A percentile compares a stretch with the other conserved stretches of the same genome.
These are phyloP conservation scores for Suillus bovinus DNA, from an alignment of 768 basidiomycete genomes.

Conservation along the genomic window DNA sequence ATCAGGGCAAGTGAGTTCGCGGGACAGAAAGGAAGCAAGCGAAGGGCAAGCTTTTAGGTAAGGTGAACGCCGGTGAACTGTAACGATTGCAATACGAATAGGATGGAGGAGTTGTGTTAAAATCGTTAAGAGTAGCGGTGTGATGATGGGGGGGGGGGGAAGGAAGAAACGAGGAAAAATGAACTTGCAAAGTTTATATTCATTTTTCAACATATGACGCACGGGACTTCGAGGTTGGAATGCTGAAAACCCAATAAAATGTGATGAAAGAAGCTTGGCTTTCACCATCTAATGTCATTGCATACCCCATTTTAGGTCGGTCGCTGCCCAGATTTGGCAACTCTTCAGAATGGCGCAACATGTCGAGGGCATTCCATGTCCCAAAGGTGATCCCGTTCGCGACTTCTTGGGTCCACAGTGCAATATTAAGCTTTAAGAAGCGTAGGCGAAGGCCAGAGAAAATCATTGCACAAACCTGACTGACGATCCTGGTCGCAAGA, in stretches of 20 bases:
- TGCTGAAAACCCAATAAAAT: constrained; percentile 17
- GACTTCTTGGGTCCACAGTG: neutral
- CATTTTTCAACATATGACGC: constrained; percentile 23
- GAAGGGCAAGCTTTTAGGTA: constrained; percentile 16
- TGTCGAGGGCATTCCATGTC: neutral
- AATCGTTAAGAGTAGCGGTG: constrained; percentile 17
- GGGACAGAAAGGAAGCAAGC: constrained; percentile 16
- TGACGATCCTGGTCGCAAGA: neutral
- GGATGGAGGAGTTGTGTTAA: constrained; percentile 16
- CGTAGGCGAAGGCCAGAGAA: constrained; percentile 1
- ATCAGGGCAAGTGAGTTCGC: constrained; percentile 23
- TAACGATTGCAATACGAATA: constrained; percentile 21
- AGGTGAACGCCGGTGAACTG: constrained; percentile 10
- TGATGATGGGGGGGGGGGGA: constrained; percentile 15
- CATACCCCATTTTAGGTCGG: constrained; percentile 10
- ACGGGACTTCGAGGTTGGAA: constrained; percentile 30
- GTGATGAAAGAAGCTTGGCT: constrained; percentile 24
- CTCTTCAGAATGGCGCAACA: constrained; percentile 19
- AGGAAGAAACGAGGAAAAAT: constrained; percentile 16
- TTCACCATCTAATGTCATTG: constrained; percentile 19
- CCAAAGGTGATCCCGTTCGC: neutral
- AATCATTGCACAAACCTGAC: neutral
- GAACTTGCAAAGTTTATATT: constrained; percentile 26
- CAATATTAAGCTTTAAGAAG: constrained; percentile 3
- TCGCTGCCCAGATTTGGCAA: constrained; percentile 25